Evolutionary conservation across 352 stramenopile genomes (phyloP).

Genomic region (Pythium periplocum): DNA sequence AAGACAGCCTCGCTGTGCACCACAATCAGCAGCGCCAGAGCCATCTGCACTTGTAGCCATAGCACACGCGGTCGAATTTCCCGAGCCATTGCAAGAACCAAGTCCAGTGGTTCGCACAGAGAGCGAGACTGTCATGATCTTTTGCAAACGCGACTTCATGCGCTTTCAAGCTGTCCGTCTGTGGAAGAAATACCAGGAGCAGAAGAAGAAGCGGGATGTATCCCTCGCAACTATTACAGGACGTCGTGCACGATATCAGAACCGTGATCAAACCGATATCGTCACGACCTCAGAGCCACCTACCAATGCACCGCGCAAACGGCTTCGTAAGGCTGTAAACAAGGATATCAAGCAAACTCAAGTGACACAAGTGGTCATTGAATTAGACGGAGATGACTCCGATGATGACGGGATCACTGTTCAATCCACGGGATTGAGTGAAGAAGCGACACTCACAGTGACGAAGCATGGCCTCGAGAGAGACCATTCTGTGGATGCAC

Average conservation of each 20-base stretch:
- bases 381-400: no score
- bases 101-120: not conserved
- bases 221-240: conserved; percentile 14
- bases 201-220: conserved; percentile 26
- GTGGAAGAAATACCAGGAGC: conserved; percentile 72
- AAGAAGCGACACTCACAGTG: not conserved
- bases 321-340: no score
- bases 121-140: conserved; percentile 70
- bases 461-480: not conserved
- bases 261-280: conserved; percentile 11
- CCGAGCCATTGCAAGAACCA: no score
- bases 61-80: no score
- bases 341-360: not conserved
- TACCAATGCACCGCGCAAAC: not conserved
- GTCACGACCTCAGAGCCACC: conserved; percentile 1
- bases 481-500: no score
- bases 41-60: no score
- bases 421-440: not conserved
- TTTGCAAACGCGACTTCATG: conserved; percentile 79
- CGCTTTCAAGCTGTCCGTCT: conserved; percentile 63
- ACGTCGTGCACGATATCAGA: conserved; percentile 15
- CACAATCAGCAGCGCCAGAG: no score
- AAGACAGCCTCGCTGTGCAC: no score
- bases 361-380: no score
- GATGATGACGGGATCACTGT: no score